A percentile compares a stretch with the other conserved stretches of the same genome.
phyloP scores from a whole-genome alignment of 2,329 filamentous ascomycete genomes.

The Fusarium penzigii region DNA sequence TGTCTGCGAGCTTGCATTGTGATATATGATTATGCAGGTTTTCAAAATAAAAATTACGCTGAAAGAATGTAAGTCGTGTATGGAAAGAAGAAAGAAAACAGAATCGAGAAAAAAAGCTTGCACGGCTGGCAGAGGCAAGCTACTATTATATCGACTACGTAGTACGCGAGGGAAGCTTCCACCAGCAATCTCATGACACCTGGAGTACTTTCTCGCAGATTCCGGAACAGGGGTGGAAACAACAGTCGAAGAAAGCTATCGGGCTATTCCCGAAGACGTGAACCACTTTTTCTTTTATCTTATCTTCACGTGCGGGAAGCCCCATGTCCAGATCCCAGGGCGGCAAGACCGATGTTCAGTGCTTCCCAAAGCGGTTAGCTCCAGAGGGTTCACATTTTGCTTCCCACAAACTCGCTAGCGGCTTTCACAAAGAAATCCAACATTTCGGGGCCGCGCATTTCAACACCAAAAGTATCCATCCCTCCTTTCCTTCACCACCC shows the following conservation, averaged over 20 bases:
- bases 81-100: conserved; percentile 3
- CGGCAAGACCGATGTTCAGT: conserved; percentile 8
- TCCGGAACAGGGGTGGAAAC: conserved; percentile 25
- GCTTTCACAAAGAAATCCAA: conserved; percentile 44
- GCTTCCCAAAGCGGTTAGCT: conserved; percentile 35
- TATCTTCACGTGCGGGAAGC: conserved; percentile 40
- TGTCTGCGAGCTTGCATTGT: conserved; percentile 46
- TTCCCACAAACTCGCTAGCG: conserved; percentile 46
- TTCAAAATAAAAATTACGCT: neutral
- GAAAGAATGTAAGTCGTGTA: conserved; percentile 1
- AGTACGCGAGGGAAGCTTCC: conserved; percentile 11
- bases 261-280: neutral
- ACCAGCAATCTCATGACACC: conserved; percentile 28
- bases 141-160: conserved; percentile 17
- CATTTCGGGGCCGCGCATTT: conserved; percentile 36
- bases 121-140: conserved; percentile 4
- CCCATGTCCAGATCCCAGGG: conserved; percentile 31
- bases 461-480: conserved; percentile 38
- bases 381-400: conserved; percentile 46
- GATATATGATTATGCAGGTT: conserved; percentile 11
- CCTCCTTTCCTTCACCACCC: conserved; percentile 37
- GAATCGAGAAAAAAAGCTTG: conserved; percentile 6
- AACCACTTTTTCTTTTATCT: conserved; percentile 23
- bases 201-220: conserved; percentile 43
- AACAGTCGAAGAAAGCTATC: neutral